These are phyloP conservation scores for Suillus luteus DNA, from an alignment of 768 basidiomycete species.

Conservation along the genomic window DNA sequence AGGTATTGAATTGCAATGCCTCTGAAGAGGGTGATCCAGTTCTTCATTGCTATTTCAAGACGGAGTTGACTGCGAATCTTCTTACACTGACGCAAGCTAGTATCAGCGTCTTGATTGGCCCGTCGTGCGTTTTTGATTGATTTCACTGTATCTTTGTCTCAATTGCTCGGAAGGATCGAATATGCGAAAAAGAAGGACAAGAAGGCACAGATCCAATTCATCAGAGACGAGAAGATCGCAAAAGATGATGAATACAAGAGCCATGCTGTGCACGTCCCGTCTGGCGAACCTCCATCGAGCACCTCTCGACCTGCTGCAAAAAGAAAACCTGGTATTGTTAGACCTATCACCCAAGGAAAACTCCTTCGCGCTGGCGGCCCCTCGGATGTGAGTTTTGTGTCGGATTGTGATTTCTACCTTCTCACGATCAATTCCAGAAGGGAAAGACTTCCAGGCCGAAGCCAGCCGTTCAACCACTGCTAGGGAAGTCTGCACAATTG, in stretches of 20 bases:
- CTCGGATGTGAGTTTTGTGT: conserved; percentile 45
- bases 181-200: conserved; percentile 99
- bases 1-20: conserved; percentile 77
- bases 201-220: conserved; percentile 79
- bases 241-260: conserved; percentile 92
- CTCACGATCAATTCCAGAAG: conserved; percentile 40
- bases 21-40: conserved; percentile 96
- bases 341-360: conserved; percentile 85
- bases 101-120: conserved; percentile 70
- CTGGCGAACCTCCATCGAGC: conserved; percentile 85
- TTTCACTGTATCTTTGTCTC: conserved; percentile 11
- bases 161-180: conserved; percentile 59
- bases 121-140: conserved; percentile 59
- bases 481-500: conserved; percentile 51
- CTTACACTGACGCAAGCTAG: conserved; percentile 78
- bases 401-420: conserved; percentile 10
- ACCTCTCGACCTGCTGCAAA: conserved; percentile 82
- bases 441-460: conserved; percentile 43
- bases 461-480: conserved; percentile 53
- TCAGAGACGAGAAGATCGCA: conserved; percentile 83
- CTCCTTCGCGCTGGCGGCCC: conserved; percentile 78
- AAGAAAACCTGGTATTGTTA: conserved; percentile 82
- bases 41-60: conserved; percentile 92
- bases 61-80: conserved; percentile 84
- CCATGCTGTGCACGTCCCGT: conserved; percentile 82